phyloP scores from a whole-genome alignment of 768 basidiomycete genomes.

The Pleurotus tuoliensis region DNA sequence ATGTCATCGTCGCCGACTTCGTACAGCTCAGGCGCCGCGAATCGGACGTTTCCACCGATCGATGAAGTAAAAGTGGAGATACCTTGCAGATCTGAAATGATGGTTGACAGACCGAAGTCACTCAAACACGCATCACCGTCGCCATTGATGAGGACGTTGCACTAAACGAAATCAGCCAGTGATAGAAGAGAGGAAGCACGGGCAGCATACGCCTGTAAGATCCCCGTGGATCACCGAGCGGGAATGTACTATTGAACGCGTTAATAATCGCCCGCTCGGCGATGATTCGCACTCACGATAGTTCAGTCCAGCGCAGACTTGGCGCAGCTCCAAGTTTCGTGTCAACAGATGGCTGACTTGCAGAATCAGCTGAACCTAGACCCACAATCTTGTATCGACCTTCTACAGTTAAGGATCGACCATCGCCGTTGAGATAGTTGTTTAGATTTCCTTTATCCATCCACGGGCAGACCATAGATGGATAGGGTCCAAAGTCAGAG shows the following conservation, averaged over 20 bases:
- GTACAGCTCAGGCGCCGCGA: conserved; percentile 3
- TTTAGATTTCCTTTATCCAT: conserved; percentile 5
- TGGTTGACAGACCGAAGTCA: conserved; percentile 6
- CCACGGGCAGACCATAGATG: conserved; percentile 9
- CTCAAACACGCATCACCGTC: background rate
- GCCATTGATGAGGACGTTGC: conserved; percentile 1
- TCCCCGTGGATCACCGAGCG: background rate
- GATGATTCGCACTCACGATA: background rate
- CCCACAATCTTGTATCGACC: background rate
- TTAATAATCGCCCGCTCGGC: no score
- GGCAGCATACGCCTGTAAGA: background rate
- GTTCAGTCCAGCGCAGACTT: background rate
- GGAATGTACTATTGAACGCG: background rate
- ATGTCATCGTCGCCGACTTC: background rate
- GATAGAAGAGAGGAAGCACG: background rate
- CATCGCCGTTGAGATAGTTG: background rate
- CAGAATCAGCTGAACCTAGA: background rate
- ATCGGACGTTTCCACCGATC: conserved; percentile 1
- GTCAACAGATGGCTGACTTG: background rate
- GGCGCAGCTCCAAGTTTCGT: background rate
- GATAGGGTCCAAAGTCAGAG: conserved; percentile 1
- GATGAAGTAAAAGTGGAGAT: background rate
- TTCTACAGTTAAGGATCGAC: background rate
- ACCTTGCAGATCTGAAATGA: conserved; percentile 1
- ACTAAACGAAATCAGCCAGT: background rate